These are phyloP conservation scores for Penicillium paneum DNA, from an alignment of 2,329 filamentous ascomycete species.

Conservation along the genomic window DNA sequence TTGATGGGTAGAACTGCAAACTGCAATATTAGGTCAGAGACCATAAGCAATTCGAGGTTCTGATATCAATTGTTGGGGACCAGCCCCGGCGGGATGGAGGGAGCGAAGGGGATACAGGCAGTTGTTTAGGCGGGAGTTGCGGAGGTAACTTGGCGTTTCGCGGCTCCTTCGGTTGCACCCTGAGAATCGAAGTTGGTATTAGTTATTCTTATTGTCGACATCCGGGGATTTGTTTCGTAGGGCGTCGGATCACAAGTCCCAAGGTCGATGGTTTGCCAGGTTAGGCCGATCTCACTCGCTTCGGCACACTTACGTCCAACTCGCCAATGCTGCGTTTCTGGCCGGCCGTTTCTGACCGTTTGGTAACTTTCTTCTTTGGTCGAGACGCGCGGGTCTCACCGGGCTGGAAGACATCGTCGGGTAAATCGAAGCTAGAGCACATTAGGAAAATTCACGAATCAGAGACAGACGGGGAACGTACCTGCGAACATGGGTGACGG, in stretches of 20 bases:
- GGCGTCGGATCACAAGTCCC: conserved; percentile 21
- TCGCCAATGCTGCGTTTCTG: conserved; percentile 42
- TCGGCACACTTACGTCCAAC: conserved; percentile 43
- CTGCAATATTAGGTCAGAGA: conserved; percentile 23
- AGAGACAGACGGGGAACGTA: conserved; percentile 47
- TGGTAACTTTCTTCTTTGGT: conserved; percentile 53
- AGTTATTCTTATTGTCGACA: conserved; percentile 30
- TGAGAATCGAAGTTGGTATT: conserved; percentile 29
- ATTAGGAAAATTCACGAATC: conserved; percentile 16
- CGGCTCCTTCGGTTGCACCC: conserved; percentile 28
- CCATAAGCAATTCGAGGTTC: conserved; percentile 4
- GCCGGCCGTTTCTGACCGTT: conserved; percentile 33
- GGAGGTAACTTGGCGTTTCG: conserved; percentile 36
- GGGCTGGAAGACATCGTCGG: conserved; percentile 79
- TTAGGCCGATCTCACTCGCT: conserved; percentile 24
- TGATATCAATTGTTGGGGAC: conserved; percentile 24
- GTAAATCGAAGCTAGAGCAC: conserved; percentile 69
- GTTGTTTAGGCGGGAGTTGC: conserved; percentile 35
- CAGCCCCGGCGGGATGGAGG: conserved; percentile 27
- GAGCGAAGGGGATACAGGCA: background rate
- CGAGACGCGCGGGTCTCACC: conserved; percentile 69
- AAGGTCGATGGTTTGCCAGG: conserved; percentile 23
- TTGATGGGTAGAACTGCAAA: conserved; percentile 16
- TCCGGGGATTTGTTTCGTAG: conserved; percentile 15
- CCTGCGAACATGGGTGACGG: conserved; percentile 82